Conservation (phyloP, 1,139 yeast species). For the Zygoascus sp. region DNA sequence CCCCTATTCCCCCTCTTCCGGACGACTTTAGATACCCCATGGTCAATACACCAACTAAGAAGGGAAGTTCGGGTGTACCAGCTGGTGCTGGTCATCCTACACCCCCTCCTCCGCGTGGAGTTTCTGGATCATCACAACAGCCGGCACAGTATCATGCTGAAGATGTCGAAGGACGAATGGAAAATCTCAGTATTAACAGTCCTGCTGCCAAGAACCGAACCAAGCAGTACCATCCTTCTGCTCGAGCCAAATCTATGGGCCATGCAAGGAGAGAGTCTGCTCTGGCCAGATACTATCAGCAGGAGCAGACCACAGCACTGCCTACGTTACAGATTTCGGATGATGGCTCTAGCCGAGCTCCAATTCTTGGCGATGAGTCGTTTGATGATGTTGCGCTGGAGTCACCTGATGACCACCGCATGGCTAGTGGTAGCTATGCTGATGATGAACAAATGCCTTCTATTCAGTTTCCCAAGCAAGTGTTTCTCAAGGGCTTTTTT, state of each 20-base stretch:
- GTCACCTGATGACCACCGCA: slow-evolving; percentile 19
- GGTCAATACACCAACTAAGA: not conserved
- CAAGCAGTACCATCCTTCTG: slow-evolving; percentile 66
- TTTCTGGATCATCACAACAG: not conserved
- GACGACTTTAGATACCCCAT: slow-evolving; percentile 8
- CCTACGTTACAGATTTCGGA: not conserved
- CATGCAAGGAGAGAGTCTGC: slow-evolving; percentile 47
- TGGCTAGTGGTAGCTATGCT: not conserved
- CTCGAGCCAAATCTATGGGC: slow-evolving; percentile 85
- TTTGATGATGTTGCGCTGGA: slow-evolving; percentile 65
- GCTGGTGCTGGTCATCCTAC: slow-evolving; percentile 4
- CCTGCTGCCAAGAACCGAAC: slow-evolving; percentile 10
- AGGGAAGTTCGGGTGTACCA: not conserved
- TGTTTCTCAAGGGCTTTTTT: slow-evolving; percentile 90
- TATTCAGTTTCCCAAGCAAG: slow-evolving; percentile 85
- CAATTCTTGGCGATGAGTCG: slow-evolving; percentile 51
- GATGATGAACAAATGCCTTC: slow-evolving; percentile 66
- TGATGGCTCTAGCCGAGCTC: slow-evolving; percentile 31
- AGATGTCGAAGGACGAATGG: slow-evolving; percentile 4
- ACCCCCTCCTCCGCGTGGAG: slow-evolving; percentile 7
- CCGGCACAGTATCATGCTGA: slow-evolving; percentile 12
- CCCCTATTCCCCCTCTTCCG: slow-evolving; percentile 12
- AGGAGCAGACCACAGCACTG: not conserved
- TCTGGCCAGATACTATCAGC: slow-evolving; percentile 11
- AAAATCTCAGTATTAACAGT: slow-evolving; percentile 8